These are phyloP conservation scores for Hymenoscyphus fructigenus DNA, from an alignment of 2,329 filamentous ascomycete genomes.

Conservation along the genomic window DNA sequence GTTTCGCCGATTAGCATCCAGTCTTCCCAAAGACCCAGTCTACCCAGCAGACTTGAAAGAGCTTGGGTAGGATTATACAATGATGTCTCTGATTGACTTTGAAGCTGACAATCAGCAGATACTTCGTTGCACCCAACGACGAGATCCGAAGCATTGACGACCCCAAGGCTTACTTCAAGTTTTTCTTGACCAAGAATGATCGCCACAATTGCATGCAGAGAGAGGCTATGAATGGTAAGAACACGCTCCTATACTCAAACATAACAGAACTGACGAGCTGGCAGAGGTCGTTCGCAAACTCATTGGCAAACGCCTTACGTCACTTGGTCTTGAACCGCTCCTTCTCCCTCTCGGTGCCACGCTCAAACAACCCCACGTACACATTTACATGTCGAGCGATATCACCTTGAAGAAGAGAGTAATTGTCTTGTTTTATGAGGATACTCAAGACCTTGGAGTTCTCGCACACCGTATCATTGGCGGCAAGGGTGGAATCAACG, in stretches of 20 bases:
- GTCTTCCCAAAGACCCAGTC: constrained; percentile 67
- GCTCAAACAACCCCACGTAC: constrained; percentile 56
- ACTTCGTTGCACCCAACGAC: constrained; percentile 74
- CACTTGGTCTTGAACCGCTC: constrained; percentile 58
- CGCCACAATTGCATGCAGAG: constrained; percentile 75
- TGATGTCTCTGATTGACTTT: constrained; percentile 9
- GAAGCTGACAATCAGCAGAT: constrained; percentile 48
- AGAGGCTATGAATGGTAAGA: constrained; percentile 70
- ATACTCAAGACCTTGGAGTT: constrained; percentile 69
- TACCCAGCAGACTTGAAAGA: constrained; percentile 65
- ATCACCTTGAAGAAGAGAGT: constrained; percentile 60
- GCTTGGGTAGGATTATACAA: constrained; percentile 62
- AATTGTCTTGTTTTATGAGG: constrained; percentile 73
- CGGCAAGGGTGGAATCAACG: constrained; percentile 62
- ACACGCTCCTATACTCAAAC: not conserved
- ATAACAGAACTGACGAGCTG: constrained; percentile 15
- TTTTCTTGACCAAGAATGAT: constrained; percentile 69
- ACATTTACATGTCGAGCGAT: constrained; percentile 64
- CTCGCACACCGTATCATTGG: constrained; percentile 68
- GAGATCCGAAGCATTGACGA: constrained; percentile 70
- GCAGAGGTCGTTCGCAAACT: constrained; percentile 62
- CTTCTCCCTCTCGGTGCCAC: constrained; percentile 58
- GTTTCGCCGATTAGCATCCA: constrained; percentile 70
- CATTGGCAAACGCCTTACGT: constrained; percentile 60
- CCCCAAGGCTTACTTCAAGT: constrained; percentile 71